These are phyloP conservation scores for Eustoma russellianum DNA, from an alignment of 257 asterid species.

Conservation along the genomic window DNA sequence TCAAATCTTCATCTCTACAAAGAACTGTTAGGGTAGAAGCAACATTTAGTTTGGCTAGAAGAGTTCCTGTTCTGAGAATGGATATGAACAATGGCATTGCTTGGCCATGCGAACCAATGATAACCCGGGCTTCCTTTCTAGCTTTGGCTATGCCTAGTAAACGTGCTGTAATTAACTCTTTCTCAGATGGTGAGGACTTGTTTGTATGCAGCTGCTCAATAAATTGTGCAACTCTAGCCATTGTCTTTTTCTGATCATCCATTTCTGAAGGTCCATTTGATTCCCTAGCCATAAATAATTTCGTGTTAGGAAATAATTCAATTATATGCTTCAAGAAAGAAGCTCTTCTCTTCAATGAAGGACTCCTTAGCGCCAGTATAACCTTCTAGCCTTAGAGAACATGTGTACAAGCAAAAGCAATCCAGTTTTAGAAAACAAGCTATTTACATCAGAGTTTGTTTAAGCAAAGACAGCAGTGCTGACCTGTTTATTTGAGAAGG, in stretches of 20 bases:
- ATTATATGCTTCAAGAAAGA: background rate
- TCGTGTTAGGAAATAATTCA: background rate
- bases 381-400: too few species aligned
- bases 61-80: constrained; percentile 68
- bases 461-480: constrained; percentile 14
- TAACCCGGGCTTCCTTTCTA: constrained; percentile 70
- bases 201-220: constrained; percentile 69
- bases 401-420: background rate
- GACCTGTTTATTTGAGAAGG: constrained; percentile 37
- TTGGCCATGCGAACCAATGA: constrained; percentile 77
- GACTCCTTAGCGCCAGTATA: too few species aligned
- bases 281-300: constrained; percentile 38
- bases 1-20: constrained; percentile 66
- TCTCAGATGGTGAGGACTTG: constrained; percentile 60
- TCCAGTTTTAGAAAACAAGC: background rate
- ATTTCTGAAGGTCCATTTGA: constrained; percentile 52
- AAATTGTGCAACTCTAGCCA: constrained; percentile 61
- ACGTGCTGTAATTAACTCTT: constrained; percentile 80
- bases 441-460: background rate
- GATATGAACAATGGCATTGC: constrained; percentile 83
- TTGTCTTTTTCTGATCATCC: constrained; percentile 58
- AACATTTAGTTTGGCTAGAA: constrained; percentile 54
- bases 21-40: constrained; percentile 60
- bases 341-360: background rate
- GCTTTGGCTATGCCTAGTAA: constrained; percentile 73